Evolutionary conservation across 2,329 filamentous ascomycete genomes (phyloP), one percentile per base, ranked within the genome.

Genomic region (Nothopassalora personata): DNA sequence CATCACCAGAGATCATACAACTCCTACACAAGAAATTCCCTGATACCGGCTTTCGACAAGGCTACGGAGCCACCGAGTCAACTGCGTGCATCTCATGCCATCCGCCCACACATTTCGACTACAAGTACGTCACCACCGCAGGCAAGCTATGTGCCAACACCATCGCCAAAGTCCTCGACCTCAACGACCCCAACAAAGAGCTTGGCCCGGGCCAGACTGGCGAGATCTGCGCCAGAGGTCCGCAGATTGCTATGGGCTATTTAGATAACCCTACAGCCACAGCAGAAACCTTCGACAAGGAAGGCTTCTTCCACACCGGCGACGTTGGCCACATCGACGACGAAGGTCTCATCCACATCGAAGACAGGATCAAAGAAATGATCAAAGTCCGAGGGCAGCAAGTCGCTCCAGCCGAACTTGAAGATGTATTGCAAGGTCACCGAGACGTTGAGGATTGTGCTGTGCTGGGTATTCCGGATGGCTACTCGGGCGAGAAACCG

Each of bases 11-110:
- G 27, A 81, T 88, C 56, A 77, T 87, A 19, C 75, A 80, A 18
- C 75, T 79, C 39, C 72, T 87, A 8, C 72, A 81, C 48, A 72
- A 76, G 52, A 79, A 77, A 52, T 87, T 86, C 63, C 85, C 84
- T 0, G 70, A 77, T 0, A 84, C 81, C 0, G 83, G 83, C 0
- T 85, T 87, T 70, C 84, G 84, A 65, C 85, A 87, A 67, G 84
- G 83, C 1, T 88, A 87, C 65, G 86, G 86, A n/a, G 87, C 88
- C 79, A 88, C 85, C 0, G 86, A 87, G 70, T 81, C 78, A 0
- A 87, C 83, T 65, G 79, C 77, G 1, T 86, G 83, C 64, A 85
- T 88, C 57, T 85, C 83, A 0, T 78, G 81, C 1, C 84, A 87
- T 54, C 82, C 85, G 2, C 80, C 80, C 0, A 75, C 79, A 0